Conservation (phyloP, 208 protist genomes). For the Crithidia brevicula region DNA sequence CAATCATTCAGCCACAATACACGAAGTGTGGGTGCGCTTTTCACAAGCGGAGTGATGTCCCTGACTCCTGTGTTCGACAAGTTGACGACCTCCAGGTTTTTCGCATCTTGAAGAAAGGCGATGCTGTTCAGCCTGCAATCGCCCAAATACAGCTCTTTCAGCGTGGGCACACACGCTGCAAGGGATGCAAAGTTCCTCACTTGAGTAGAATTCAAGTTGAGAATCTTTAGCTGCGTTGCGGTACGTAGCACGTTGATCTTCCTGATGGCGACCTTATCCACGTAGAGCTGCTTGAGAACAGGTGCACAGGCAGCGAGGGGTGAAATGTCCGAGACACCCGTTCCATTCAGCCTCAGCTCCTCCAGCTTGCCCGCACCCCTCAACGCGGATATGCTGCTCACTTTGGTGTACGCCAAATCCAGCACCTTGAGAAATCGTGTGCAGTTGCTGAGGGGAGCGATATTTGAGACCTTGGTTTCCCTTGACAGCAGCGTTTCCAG, state of each 20-base stretch:
- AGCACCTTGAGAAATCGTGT: not conserved
- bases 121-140: not conserved
- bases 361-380: not conserved
- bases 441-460: not conserved
- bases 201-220: not conserved
- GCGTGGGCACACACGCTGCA: not conserved
- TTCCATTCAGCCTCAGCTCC: not conserved
- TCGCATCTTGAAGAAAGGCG: not conserved
- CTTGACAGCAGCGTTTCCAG: not conserved
- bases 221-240: not conserved
- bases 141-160: not conserved
- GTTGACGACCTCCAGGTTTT: not conserved
- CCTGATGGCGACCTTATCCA: not conserved
- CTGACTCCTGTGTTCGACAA: not conserved
- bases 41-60: not conserved
- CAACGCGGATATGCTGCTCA: not conserved
- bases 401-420: not conserved
- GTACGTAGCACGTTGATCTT: not conserved
- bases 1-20: too few relatives aligned
- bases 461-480: not conserved
- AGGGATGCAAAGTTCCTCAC: not conserved
- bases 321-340: not conserved
- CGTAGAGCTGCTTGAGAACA: not conserved
- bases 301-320: not conserved
- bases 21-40: not conserved